Conservation (phyloP, 371 early-diverging fungal genomes). For the Fennellomyces sp. region DNA sequence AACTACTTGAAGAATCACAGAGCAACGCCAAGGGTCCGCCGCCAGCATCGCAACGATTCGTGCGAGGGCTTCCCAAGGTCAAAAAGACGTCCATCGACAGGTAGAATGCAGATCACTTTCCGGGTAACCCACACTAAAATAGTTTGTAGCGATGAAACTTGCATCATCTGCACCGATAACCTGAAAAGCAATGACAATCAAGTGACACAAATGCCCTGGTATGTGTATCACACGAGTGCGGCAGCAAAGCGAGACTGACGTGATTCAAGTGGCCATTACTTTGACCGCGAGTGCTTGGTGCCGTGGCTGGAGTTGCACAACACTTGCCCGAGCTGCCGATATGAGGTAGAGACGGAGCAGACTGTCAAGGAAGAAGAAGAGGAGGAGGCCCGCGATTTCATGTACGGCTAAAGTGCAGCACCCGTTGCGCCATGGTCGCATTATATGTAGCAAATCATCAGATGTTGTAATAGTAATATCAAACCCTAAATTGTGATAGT, state of each 20-base stretch:
- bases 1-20: conserved; percentile 53
- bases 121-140: background rate
- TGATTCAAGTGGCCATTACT: conserved; percentile 57
- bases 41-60: conserved; percentile 51
- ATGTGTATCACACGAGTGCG: conserved; percentile 1
- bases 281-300: conserved; percentile 60
- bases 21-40: conserved; percentile 52
- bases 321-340: conserved; percentile 66
- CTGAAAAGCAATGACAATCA: conserved; percentile 24
- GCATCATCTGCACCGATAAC: conserved; percentile 55
- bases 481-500: too few species aligned
- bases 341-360: conserved; percentile 52
- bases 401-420: conserved; percentile 39
- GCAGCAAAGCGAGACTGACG: background rate
- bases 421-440: too few species aligned
- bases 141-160: conserved; percentile 45
- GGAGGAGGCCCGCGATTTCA: conserved; percentile 46
- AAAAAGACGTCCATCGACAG: background rate
- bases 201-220: conserved; percentile 57
- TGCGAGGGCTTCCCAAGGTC: conserved; percentile 30
- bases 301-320: conserved; percentile 63
- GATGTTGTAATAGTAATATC: too few species aligned
- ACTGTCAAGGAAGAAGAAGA: conserved; percentile 48
- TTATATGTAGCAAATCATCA: too few species aligned
- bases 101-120: background rate